Base-by-base conservation (phyloP, 2,329 filamentous ascomycete species). In the Scytalidium sp. region DNA sequence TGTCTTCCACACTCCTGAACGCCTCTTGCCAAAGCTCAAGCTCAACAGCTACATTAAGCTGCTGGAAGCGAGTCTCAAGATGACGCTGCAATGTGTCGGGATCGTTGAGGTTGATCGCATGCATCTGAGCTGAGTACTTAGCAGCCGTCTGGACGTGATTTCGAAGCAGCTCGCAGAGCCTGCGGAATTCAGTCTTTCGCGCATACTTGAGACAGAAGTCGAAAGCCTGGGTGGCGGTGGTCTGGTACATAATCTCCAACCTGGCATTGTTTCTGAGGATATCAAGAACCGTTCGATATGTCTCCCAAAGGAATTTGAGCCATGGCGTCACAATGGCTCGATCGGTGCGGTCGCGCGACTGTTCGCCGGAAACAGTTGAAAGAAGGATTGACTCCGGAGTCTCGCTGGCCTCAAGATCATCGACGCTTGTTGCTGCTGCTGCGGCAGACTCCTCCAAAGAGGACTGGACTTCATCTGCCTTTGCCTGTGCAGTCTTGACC, bases 301-400 rank as follows among this genome's bases (percentile, higher is more conserved):
- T 96, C 79, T 99, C 94, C 94, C 94, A 99, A 56, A 99, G 79
- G 69, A 99, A 99, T 78, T 99, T 99, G 66, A 99, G 83, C 94
- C 94, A 99, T 52, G 94, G 94, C 22, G 94, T 99, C 53, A 99
- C 94, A 64, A 99, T 95, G 67, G 94, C 94, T 64, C 94, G 87
- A 76, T 99, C 94, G 63, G 94, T 99, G 60, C 94, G 89, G 74
- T 99, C 94, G 68, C 90, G 87, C 53, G 93, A 96, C 74, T 97
- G 93, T 76, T 99, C 94, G 57, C 94, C 94, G 36, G 94, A 99
- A 54, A 99, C 94, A 47, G 94, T 99, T 56, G 94, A 95, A 43
- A 99, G 85, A 54, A 99, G 85, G 67, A 99, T 97, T 22, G 94
- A 97, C 75, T 99, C 94, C 56, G 94, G 94, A 11, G 94, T 99